A percentile compares a stretch with the other conserved stretches of the same genome.
Conservation (phyloP, 768 basidiomycete species). For the Tulasnella calospora region DNA sequence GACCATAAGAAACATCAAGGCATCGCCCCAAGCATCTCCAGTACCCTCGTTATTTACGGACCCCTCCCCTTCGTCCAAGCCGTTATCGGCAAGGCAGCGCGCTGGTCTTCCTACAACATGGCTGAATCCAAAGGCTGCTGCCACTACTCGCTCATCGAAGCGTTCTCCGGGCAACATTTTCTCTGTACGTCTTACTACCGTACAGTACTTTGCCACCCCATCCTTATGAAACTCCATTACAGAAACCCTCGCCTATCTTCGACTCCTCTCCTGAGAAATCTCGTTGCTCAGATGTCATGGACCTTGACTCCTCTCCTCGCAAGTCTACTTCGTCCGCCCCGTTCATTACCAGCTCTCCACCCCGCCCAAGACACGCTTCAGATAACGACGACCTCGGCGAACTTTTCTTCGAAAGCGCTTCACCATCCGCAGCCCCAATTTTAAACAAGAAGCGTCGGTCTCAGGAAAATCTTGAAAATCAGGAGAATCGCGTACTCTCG, state of each 20-base stretch:
- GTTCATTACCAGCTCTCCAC: constrained; percentile 32
- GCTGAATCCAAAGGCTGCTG: neutral
- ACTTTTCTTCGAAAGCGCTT: constrained; percentile 28
- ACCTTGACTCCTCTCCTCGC: constrained; percentile 52
- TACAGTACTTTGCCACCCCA: neutral
- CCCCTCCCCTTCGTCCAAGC: constrained; percentile 16
- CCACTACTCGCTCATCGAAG: constrained; percentile 18
- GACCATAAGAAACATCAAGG: constrained; percentile 1
- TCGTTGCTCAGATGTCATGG: constrained; percentile 59
- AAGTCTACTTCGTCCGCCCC: constrained; percentile 37
- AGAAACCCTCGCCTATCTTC: neutral
- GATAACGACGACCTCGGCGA: constrained; percentile 48
- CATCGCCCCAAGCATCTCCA: neutral
- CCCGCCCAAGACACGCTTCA: constrained; percentile 43
- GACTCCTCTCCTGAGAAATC: constrained; percentile 21
- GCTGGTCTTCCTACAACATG: constrained; percentile 20
- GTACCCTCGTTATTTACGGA: constrained; percentile 16
- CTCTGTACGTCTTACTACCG: constrained; percentile 8
- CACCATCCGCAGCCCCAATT: neutral
- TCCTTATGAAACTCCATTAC: neutral
- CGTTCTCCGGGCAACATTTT: constrained; percentile 27
- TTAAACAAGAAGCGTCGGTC: constrained; percentile 19
- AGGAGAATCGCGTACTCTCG: constrained; percentile 12
- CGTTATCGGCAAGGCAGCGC: constrained; percentile 12
- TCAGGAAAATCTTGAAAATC: constrained; percentile 1